Evolutionary conservation across 192 early-diverging fungal species (phyloP), one percentile per base, ranked within the genome.

Genomic region (Entrophospora sp.): DNA sequence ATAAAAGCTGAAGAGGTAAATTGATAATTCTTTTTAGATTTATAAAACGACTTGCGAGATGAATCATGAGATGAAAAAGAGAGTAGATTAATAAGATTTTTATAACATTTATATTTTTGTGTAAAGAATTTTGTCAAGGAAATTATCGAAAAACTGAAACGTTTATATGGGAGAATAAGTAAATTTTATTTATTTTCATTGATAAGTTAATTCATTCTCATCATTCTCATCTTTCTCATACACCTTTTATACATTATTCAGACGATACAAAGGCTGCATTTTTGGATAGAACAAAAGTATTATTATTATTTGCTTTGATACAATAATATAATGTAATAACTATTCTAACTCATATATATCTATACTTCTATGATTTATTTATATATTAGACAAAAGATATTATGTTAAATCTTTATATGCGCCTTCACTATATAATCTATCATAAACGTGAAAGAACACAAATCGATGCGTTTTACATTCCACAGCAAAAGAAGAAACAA

Each of bases 231-330:
- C 10, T 14, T 30, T 30, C 5, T 30, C n/a, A n/a, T n/a, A n/a
- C n/a, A n/a, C n/a, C n/a, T n/a, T n/a, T n/a, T n/a, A n/a, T n/a
- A n/a, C n/a, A n/a, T 60, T 61, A n/a, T 27, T 16, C 32, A 61
- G 44, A 35, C 13, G 61, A 63, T 32, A 63, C 48, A 44, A 45
- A 44, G 24, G 61, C 61, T 5, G 61, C 61, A 8, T 63, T 63
- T 9, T 28, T 63, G 44, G 61, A 63, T 46, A 25, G 61, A 31
- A 63, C 61, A 48, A 63, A 63, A 32, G 61, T 63, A 61, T 43
- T 1, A 22, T 31, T 18, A n/a, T 44, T n/a, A 31, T 6, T 20
- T 38, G 1, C 12, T 37, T 58, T n/a, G 5, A 4, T 6, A 1
- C 10, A 20, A 36, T 38, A 57, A 4, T 4, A 57, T 8, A 34